A percentile compares a stretch with the other conserved stretches of the same genome.
Conservation (phyloP, 129 eudicot genomes). For the Helianthus tuberosus region DNA sequence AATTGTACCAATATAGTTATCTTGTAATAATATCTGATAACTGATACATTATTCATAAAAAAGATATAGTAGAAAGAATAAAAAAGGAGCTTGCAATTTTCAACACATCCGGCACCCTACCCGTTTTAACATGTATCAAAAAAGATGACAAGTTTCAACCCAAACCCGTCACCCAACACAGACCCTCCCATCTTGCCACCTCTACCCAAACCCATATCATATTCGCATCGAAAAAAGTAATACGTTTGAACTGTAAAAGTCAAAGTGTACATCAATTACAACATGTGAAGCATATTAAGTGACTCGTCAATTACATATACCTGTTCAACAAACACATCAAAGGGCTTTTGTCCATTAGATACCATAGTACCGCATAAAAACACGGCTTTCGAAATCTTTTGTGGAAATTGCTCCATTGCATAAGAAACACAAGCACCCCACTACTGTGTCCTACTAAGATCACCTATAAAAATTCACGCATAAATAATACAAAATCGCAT, state of each 20-base stretch:
- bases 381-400: conserved; percentile 81
- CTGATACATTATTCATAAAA: neutral
- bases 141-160: neutral
- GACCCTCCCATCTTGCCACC: neutral
- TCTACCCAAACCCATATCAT: neutral
- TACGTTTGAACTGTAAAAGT: neutral
- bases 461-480: conserved; percentile 51
- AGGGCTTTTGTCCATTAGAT: conserved; percentile 83
- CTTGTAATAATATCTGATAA: neutral
- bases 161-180: neutral
- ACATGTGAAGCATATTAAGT: neutral
- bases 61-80: too few species aligned
- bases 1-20: neutral
- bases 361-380: conserved; percentile 91
- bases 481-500: conserved; percentile 6
- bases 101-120: neutral
- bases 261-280: neutral
- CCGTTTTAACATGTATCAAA: neutral
- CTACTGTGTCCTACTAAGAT: conserved; percentile 91
- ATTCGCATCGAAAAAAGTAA: neutral
- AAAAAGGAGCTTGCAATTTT: too few species aligned
- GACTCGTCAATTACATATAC: conserved; percentile 26
- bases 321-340: conserved; percentile 88
- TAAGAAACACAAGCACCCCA: conserved; percentile 95
- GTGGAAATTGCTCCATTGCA: conserved; percentile 77